Percentiles rank a stretch among this genome's conserved stretches.
Conservation (phyloP, 495 filamentous ascomycete genomes). For the Pseudotulostoma volvatum region DNA sequence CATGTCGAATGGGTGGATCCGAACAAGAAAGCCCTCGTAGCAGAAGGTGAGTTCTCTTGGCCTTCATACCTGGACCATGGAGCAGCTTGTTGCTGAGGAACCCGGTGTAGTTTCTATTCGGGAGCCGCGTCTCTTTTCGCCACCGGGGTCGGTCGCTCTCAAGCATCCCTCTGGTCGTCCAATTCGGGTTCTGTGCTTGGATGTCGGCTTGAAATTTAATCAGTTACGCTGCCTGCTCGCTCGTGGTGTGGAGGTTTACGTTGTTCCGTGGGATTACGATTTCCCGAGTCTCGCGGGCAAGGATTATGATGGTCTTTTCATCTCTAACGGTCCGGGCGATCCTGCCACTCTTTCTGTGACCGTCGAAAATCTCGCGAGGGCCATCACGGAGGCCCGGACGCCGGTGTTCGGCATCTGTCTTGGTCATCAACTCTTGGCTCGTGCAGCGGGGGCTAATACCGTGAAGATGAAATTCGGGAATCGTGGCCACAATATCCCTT, state of each 20-base stretch:
- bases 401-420: slow-evolving; percentile 96
- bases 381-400: slow-evolving; percentile 55
- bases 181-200: slow-evolving; percentile 75
- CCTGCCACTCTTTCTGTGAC: slow-evolving; percentile 67
- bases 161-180: slow-evolving; percentile 77
- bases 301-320: slow-evolving; percentile 89
- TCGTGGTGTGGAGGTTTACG: slow-evolving; percentile 84
- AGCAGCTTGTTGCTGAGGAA: too few relatives aligned
- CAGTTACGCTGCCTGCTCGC: slow-evolving; percentile 83
- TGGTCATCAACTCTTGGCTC: slow-evolving; percentile 84
- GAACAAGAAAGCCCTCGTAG: slow-evolving; percentile 79
- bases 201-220: slow-evolving; percentile 96
- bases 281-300: slow-evolving; percentile 56
- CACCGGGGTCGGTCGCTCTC: slow-evolving; percentile 43
- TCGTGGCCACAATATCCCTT: slow-evolving; percentile 95
- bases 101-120: slow-evolving; percentile 68
- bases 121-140: slow-evolving; percentile 65
- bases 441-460: slow-evolving; percentile 77
- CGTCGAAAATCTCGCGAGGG: slow-evolving; percentile 54
- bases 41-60: slow-evolving; percentile 63
- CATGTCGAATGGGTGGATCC: slow-evolving; percentile 78
- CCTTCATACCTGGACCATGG: too few relatives aligned
- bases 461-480: slow-evolving; percentile 98
- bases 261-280: slow-evolving; percentile 91
- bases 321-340: slow-evolving; percentile 95